phyloP scores from a whole-genome alignment of 257 asterid species.

The Ilex aquifolium region DNA sequence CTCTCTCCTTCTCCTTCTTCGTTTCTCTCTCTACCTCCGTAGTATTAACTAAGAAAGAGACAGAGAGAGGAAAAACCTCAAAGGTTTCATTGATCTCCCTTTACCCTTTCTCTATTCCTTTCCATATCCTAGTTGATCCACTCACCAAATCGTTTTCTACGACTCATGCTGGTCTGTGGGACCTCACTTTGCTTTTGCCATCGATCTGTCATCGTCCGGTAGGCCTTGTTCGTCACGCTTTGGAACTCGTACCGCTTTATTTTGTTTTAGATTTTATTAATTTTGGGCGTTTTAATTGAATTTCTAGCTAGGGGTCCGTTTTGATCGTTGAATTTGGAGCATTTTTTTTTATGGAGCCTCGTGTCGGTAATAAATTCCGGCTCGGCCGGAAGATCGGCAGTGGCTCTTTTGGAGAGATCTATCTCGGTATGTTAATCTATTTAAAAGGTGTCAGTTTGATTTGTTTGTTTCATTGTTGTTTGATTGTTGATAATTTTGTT shows the following conservation, averaged over 20 bases:
- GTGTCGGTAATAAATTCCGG: conserved; percentile 57
- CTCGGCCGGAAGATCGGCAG: conserved; percentile 66
- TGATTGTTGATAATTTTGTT: conserved; percentile 9
- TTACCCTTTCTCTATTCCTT: too few species aligned
- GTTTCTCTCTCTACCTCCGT: too few species aligned
- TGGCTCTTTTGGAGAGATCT: conserved; percentile 70
- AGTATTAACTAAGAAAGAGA: too few species aligned
- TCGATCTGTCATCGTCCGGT: too few species aligned
- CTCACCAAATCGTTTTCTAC: not conserved
- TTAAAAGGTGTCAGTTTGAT: not conserved
- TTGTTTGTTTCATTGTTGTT: not conserved
- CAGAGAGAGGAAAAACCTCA: too few species aligned
- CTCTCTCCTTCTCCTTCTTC: not conserved
- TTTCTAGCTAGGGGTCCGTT: too few species aligned
- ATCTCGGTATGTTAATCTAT: conserved; percentile 24
- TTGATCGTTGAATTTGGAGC: not conserved
- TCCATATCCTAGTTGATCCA: too few species aligned
- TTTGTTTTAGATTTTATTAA: too few species aligned
- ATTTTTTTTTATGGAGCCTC: conserved; percentile 49
- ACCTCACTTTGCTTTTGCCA: too few species aligned
- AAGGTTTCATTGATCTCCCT: too few species aligned
- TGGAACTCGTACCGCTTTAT: too few species aligned
- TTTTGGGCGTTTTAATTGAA: too few species aligned
- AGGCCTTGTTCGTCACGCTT: not conserved
- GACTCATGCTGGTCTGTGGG: not conserved